These are phyloP conservation scores for Vigna unguiculata DNA, from an alignment of 306 rosid genomes.

Conservation along the genomic window DNA sequence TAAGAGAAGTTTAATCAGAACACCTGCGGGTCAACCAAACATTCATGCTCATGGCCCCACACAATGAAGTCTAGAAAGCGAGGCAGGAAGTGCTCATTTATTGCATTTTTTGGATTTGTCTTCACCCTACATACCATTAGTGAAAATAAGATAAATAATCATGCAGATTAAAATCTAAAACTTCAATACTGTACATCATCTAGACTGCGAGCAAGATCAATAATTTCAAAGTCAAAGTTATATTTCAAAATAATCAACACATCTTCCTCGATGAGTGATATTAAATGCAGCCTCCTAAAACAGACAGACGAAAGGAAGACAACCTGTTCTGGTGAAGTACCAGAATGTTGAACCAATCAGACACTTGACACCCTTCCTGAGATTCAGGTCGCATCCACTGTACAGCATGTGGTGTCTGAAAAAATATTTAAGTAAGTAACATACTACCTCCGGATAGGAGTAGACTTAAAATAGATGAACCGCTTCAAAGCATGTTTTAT, in stretches of 20 bases:
- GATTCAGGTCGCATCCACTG: conserved; percentile 99
- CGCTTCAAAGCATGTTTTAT: conserved; percentile 35
- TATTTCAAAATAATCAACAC: conserved; percentile 29
- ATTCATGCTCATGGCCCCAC: conserved; percentile 99
- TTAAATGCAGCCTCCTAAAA: conserved; percentile 27
- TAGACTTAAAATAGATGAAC: conserved; percentile 36
- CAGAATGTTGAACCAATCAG: conserved; percentile 98
- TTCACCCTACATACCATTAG: conserved; percentile 74
- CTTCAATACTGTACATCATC: conserved; percentile 32
- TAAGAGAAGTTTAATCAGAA: conserved; percentile 8
- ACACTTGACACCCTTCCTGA: conserved; percentile 81
- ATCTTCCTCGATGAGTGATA: conserved; percentile 24
- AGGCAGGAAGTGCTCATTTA: conserved; percentile 94
- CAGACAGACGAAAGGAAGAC: conserved; percentile 34
- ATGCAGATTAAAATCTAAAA: conserved; percentile 34
- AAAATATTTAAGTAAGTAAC: conserved; percentile 36
- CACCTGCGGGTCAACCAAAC: conserved; percentile 97
- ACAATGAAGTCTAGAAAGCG: conserved; percentile 95
- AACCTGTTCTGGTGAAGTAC: conserved; percentile 99
- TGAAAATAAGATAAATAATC: conserved; percentile 42
- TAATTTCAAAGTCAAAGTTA: conserved; percentile 34
- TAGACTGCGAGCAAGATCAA: conserved; percentile 9
- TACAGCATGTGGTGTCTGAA: conserved; percentile 97
- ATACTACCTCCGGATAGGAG: conserved; percentile 32
- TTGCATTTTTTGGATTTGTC: conserved; percentile 98